Percentiles rank a stretch among this genome's conserved stretches.
These are phyloP conservation scores for Rhodofomes roseus DNA, from an alignment of 1,284 basidiomycete species.

Conservation along the genomic window DNA sequence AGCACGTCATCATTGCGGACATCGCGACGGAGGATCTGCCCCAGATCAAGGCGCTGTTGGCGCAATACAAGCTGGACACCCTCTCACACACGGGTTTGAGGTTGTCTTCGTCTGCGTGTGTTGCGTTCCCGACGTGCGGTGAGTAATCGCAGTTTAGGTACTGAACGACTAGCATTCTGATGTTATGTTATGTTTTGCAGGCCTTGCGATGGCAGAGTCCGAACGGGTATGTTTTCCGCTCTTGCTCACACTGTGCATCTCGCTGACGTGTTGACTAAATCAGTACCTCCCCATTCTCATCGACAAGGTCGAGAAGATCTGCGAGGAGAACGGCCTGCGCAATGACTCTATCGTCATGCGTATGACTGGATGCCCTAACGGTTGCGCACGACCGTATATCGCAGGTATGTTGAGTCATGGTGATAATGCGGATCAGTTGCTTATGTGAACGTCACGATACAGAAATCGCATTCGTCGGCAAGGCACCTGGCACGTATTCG, in stretches of 20 bases:
- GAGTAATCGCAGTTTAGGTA: slow-evolving; percentile 17
- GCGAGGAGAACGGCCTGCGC: slow-evolving; percentile 88
- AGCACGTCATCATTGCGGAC: slow-evolving; percentile 90
- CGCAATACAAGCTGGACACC: slow-evolving; percentile 91
- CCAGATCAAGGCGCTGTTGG: slow-evolving; percentile 76
- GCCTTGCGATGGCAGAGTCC: slow-evolving; percentile 93
- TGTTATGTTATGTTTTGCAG: slow-evolving; percentile 27
- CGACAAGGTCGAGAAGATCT: slow-evolving; percentile 94
- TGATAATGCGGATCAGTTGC: not conserved
- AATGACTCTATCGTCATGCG: slow-evolving; percentile 97
- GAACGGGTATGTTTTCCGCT: slow-evolving; percentile 56
- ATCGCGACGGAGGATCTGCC: slow-evolving; percentile 72
- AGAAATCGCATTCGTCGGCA: slow-evolving; percentile 96
- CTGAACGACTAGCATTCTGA: not conserved
- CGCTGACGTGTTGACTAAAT: slow-evolving; percentile 5
- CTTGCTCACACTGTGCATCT: not conserved
- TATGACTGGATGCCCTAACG: slow-evolving; percentile 97
- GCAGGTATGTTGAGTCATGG: slow-evolving; percentile 50
- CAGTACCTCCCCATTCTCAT: slow-evolving; percentile 93
- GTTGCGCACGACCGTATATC: slow-evolving; percentile 92
- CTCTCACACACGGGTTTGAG: slow-evolving; percentile 79
- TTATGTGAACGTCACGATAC: slow-evolving; percentile 11
- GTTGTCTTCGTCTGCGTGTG: slow-evolving; percentile 89
- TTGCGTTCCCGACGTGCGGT: slow-evolving; percentile 96
- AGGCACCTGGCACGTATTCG: slow-evolving; percentile 89